Evolutionary conservation across 371 early-diverging fungal genomes (phyloP), one percentile per base, ranked within the genome.

Genomic region (Rhizomucor miehei): DNA sequence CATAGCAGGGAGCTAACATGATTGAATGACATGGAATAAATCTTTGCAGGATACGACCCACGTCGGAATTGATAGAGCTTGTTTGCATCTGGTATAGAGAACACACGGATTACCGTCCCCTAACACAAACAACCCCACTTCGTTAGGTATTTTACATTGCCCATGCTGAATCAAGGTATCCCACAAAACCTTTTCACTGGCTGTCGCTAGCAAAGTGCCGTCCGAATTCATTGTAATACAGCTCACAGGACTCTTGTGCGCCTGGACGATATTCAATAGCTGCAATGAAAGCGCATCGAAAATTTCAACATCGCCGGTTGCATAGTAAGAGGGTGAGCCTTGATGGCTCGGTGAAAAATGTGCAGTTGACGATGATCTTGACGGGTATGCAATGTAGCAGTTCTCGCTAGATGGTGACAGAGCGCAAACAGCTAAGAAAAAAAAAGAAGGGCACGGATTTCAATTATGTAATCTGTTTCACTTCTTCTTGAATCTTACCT

Each of bases 21-120:
- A 57, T 94, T 93, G 66, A 98, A 98, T 0, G 94, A 81, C 47
- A 98, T 82, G n/a, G 91, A 94, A 61, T 86, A 91, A 53, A 98
- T 97, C 47, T 87, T 80, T 17, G 96, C 91, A 6, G 93, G 86
- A 63, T 94, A 94, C 4, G 95, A 82, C 52, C 99, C 99, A 25
- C 99, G 78, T 49, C 99, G 85, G 75, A 98, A 95, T 72, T 97
- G 96, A 66, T 84, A 91, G n/a, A 97, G 79, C 59, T 92, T 89
- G 57, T 89, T 80, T 20, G 90, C 95, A 50, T 86, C 81, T 11
- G 94, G 93, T 17, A 95, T 80, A 1, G 93, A 83, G 61, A 94
- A 97, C 11, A 98, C 94, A 17, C 99, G 88, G 51, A 98, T 94
- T 1, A 98, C 91, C 0, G 99, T 98, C 5, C 98, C 98, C 92